These are phyloP conservation scores for Teratosphaeria zuluensis DNA, from an alignment of 2,329 filamentous ascomycete species.

Conservation along the genomic window DNA sequence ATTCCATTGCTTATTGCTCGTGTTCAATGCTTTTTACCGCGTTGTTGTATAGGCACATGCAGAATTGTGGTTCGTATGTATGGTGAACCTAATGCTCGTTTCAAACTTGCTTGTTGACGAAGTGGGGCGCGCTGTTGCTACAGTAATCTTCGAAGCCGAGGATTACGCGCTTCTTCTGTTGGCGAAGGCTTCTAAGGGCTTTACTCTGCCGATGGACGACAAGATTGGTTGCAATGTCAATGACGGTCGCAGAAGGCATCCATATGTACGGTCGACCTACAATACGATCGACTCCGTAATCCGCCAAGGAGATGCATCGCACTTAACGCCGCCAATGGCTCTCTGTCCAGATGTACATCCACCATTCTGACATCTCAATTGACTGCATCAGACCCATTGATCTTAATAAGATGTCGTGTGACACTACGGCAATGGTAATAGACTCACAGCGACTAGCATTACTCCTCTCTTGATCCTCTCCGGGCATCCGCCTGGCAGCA, in stretches of 20 bases:
- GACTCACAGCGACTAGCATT: neutral
- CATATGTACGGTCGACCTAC: too few species aligned
- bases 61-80: neutral
- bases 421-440: neutral
- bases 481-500: neutral
- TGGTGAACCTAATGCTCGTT: neutral
- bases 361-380: too few species aligned
- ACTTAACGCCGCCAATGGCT: too few species aligned
- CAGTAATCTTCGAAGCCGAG: neutral
- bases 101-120: neutral
- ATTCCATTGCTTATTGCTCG: conserved; percentile 11
- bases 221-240: too few species aligned
- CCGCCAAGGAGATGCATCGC: too few species aligned
- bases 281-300: too few species aligned
- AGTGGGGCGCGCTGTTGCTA: neutral
- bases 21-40: neutral
- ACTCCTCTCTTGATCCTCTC: neutral
- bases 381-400: neutral
- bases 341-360: too few species aligned
- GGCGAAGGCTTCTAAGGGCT: too few species aligned
- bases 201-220: too few species aligned
- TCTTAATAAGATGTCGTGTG: neutral
- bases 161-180: too few species aligned
- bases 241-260: too few species aligned
- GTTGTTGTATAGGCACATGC: neutral